Conservation (phyloP, 768 basidiomycete genomes). For the Mycena haematopus region DNA sequence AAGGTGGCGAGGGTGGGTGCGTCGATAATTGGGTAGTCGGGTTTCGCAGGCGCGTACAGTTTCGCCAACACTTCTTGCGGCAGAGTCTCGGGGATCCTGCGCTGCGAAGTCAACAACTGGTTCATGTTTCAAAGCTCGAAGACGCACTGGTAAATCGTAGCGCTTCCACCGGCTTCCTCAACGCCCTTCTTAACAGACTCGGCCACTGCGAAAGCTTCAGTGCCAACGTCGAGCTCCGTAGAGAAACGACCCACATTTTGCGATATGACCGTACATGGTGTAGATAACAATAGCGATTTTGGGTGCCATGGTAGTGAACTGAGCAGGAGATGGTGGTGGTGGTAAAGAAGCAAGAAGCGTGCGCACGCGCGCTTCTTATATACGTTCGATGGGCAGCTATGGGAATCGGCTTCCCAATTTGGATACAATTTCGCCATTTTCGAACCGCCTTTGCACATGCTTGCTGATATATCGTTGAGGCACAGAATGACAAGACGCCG, state of each 20-base stretch:
- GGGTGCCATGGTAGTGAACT: conserved; percentile 49
- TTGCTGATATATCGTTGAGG: neutral
- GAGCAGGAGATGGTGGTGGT: neutral
- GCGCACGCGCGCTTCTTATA: neutral
- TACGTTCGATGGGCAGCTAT: neutral
- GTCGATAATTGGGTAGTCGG: conserved; percentile 70
- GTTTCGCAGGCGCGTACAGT: conserved; percentile 77
- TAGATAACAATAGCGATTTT: conserved; percentile 77
- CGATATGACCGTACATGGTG: conserved; percentile 77
- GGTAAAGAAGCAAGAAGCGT: neutral
- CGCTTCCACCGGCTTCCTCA: conserved; percentile 53
- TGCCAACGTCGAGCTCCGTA: neutral
- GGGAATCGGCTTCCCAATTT: neutral
- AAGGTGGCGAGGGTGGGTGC: conserved; percentile 58
- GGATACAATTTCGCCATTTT: neutral
- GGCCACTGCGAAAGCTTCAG: conserved; percentile 56
- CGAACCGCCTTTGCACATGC: neutral
- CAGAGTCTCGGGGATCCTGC: conserved; percentile 82
- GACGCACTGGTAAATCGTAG: conserved; percentile 61
- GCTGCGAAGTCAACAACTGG: no score
- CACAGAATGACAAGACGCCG: no score
- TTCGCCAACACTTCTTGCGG: conserved; percentile 65
- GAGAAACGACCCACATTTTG: conserved; percentile 49
- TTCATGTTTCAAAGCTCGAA: neutral
- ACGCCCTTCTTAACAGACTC: conserved; percentile 58